These are phyloP conservation scores for Trichosporon ovoides DNA, from an alignment of 1,284 basidiomycete genomes.

Conservation along the genomic window DNA sequence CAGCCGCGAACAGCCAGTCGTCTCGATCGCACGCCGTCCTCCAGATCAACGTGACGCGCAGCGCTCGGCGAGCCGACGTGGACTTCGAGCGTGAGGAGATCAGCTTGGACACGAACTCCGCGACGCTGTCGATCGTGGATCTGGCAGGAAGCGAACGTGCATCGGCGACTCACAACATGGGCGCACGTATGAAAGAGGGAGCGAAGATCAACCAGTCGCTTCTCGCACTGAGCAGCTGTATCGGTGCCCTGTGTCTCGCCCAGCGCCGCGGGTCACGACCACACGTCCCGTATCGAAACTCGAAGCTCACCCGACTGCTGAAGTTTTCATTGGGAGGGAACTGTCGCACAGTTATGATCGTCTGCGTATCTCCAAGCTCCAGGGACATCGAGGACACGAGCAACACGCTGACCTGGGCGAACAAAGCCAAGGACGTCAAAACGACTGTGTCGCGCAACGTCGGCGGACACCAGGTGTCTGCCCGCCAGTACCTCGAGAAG, in stretches of 20 bases:
- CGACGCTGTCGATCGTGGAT: conserved; percentile 91
- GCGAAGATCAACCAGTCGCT: conserved; percentile 97
- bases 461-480: conserved; percentile 85
- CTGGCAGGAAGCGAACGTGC: conserved; percentile 92
- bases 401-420: conserved; percentile 92
- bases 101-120: conserved; percentile 64
- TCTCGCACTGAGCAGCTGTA: conserved; percentile 89
- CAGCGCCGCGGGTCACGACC: conserved; percentile 67
- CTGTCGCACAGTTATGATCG: conserved; percentile 97
- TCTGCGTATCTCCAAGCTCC: conserved; percentile 89
- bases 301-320: conserved; percentile 89
- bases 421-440: conserved; percentile 93
- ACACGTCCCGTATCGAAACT: conserved; percentile 92
- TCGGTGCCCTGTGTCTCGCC: conserved; percentile 83
- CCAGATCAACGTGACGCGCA: conserved; percentile 82
- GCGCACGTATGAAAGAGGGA: conserved; percentile 94
- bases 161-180: conserved; percentile 90
- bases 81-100: conserved; percentile 36
- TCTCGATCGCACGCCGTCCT: conserved; percentile 94
- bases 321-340: conserved; percentile 96
- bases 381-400: conserved; percentile 95
- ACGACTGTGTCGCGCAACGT: conserved; percentile 86
- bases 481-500: conserved; percentile 87
- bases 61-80: conserved; percentile 53
- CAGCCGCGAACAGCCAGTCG: conserved; percentile 88